Conservation (phyloP, 805 yeast genomes). For the Pichia kluyveri region DNA sequence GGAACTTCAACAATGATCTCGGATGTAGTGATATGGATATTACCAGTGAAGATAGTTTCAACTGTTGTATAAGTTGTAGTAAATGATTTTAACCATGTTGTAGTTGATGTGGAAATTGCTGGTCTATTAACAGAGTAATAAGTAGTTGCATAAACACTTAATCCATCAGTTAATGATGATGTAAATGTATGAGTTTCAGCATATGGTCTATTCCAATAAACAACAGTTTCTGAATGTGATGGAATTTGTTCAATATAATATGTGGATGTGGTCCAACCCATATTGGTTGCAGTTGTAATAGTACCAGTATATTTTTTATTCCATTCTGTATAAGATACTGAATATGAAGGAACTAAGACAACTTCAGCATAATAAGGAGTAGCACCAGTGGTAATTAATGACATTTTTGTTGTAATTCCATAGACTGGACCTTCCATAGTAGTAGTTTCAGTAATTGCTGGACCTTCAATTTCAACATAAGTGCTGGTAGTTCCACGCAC, state of each 20-base stretch:
- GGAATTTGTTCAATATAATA: constrained; percentile 5
- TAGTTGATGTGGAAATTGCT: background rate
- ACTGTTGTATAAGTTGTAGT: constrained; percentile 1
- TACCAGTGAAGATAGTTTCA: background rate
- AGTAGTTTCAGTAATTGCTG: background rate
- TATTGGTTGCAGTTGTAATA: background rate
- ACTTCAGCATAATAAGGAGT: background rate
- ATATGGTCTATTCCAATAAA: constrained; percentile 5
- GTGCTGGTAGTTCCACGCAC: background rate
- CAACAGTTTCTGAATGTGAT: constrained; percentile 1
- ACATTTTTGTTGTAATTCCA: background rate
- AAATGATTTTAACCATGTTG: background rate
- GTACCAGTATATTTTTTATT: background rate
- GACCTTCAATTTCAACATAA: background rate
- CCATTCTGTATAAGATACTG: background rate
- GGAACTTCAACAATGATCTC: constrained; percentile 4
- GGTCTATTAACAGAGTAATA: constrained; percentile 1
- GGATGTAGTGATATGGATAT: constrained; percentile 2
- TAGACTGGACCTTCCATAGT: background rate
- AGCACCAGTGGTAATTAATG: background rate
- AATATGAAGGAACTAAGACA: background rate
- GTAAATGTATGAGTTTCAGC: background rate
- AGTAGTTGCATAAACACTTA: constrained; percentile 3
- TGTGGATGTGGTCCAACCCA: background rate
- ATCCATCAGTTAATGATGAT: background rate